Conservation (phyloP, 2,329 filamentous ascomycete genomes). For the Epichloe baconii region DNA sequence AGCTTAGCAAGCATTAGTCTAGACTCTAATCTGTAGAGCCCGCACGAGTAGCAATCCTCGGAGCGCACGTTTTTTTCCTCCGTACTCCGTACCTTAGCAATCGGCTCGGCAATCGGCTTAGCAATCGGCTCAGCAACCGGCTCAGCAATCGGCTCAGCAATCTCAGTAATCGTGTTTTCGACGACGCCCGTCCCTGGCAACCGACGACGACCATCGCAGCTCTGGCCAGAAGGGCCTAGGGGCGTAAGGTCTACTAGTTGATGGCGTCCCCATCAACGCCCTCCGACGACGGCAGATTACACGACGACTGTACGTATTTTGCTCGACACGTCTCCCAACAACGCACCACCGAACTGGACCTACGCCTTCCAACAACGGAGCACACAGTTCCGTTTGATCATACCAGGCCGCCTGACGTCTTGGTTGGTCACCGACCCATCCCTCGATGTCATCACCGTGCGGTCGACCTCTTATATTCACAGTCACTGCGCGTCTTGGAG, state of each 20-base stretch:
- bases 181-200: too few species aligned
- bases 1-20: too few species aligned
- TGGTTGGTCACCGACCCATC: neutral
- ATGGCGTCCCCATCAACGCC: conserved; percentile 1
- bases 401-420: neutral
- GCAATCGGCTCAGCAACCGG: too few species aligned
- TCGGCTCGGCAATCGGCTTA: too few species aligned
- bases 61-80: too few species aligned
- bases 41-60: too few species aligned
- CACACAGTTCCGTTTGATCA: neutral
- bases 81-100: too few species aligned
- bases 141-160: too few species aligned
- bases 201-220: neutral
- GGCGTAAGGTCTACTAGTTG: neutral
- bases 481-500: neutral
- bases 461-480: neutral
- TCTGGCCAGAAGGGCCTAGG: neutral
- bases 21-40: too few species aligned
- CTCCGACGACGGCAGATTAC: conserved; percentile 4
- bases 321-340: neutral
- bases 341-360: neutral
- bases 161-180: too few species aligned
- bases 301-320: neutral
- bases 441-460: neutral
- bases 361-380: neutral